Conservation (phyloP, 495 filamentous ascomycete species). For the Amniculicola lignicola region DNA sequence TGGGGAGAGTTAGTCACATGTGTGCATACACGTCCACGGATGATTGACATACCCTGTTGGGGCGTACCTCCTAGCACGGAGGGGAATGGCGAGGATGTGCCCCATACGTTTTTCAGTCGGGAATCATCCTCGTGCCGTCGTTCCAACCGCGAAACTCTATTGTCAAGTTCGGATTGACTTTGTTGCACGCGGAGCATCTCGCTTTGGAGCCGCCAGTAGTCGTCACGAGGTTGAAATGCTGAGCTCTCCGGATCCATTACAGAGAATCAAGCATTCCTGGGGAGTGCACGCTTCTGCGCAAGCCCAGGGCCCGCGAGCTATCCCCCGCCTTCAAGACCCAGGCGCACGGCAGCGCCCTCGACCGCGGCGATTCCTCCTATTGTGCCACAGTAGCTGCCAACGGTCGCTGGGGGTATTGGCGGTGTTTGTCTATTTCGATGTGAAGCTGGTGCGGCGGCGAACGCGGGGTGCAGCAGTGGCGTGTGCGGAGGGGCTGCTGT, state of each 20-base stretch:
- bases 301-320: conserved; percentile 8
- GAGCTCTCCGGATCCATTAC: conserved; percentile 63
- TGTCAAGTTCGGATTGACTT: conserved; percentile 74
- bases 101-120: conserved; percentile 81
- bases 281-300: conserved; percentile 2
- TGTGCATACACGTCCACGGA: not conserved
- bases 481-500: too few species aligned
- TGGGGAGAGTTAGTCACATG: conserved; percentile 38
- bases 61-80: conserved; percentile 63
- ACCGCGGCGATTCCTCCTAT: conserved; percentile 4
- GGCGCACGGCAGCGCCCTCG: conserved; percentile 28
- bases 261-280: conserved; percentile 27
- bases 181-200: conserved; percentile 80
- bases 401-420: conserved; percentile 4
- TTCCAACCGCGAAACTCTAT: conserved; percentile 74
- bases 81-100: conserved; percentile 73
- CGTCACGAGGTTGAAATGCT: conserved; percentile 64
- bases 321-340: conserved; percentile 25
- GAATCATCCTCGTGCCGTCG: conserved; percentile 79
- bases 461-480: too few species aligned
- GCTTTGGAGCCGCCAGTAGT: conserved; percentile 82
- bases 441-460: too few species aligned
- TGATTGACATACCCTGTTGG: conserved; percentile 64
- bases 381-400: not conserved
- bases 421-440: not conserved